Evolutionary conservation across 805 yeast species (phyloP).

Genomic region (Saturnispora dispora): DNA sequence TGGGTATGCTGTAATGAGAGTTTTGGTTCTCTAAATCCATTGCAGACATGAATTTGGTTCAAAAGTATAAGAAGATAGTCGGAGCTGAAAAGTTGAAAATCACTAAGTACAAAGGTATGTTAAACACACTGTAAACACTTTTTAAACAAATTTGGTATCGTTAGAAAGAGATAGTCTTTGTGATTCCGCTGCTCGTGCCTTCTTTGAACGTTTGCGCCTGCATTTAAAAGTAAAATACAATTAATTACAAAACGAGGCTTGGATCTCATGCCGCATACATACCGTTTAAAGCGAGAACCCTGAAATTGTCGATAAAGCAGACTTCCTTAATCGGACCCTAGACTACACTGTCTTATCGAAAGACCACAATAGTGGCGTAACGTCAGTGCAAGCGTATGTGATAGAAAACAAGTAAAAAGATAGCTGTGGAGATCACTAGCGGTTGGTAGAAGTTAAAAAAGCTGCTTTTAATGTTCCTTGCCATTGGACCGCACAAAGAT

Average conservation of each 20-base stretch:
- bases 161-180: not conserved
- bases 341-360: not conserved
- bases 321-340: not conserved
- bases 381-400: not conserved
- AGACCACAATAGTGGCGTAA: not conserved
- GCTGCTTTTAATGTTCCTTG: no score
- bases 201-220: not conserved
- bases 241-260: slow-evolving; percentile 2
- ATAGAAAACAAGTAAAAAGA: not conserved
- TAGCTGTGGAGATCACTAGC: no score
- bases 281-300: not conserved
- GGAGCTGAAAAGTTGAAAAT: not conserved
- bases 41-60: not conserved
- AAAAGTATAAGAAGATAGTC: not conserved
- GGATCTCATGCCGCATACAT: not conserved
- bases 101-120: not conserved
- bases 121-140: not conserved
- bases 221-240: not conserved
- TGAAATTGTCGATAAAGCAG: not conserved
- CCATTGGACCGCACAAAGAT: no score
- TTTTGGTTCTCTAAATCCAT: slow-evolving; percentile 13
- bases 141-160: not conserved
- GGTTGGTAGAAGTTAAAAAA: not conserved
- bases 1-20: slow-evolving; percentile 17
- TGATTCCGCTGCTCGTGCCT: not conserved